Percentiles rank a stretch among this genome's conserved stretches.
Evolutionary conservation across 345 rosid species (phyloP).

Genomic region (Limnanthes douglasii): DNA sequence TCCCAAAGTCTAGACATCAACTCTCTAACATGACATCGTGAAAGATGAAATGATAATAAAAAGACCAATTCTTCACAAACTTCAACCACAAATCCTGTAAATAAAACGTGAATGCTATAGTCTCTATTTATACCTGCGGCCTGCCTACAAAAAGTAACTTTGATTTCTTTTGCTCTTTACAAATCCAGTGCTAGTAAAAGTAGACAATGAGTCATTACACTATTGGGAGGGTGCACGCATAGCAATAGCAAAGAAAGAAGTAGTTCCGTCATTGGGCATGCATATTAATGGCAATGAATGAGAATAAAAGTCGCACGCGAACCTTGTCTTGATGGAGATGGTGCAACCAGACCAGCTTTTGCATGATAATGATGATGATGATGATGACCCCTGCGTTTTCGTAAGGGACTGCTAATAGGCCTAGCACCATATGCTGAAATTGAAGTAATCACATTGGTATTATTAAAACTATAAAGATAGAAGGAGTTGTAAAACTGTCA

Average conservation of each 20-base stretch:
- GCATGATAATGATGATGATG: slow-evolving; percentile 35
- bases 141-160: slow-evolving; percentile 4
- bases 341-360: slow-evolving; percentile 39
- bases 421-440: slow-evolving; percentile 24
- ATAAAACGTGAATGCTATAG: too few species aligned
- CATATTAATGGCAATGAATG: slow-evolving; percentile 2
- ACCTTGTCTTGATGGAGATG: slow-evolving; percentile 64
- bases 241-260: background rate
- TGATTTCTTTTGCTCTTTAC: background rate
- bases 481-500: background rate
- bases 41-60: slow-evolving; percentile 1
- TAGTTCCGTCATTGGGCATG: slow-evolving; percentile 1
- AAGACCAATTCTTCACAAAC: background rate
- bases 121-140: too few species aligned
- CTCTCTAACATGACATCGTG: background rate
- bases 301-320: slow-evolving; percentile 4
- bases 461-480: slow-evolving; percentile 4
- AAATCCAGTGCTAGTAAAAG: too few species aligned
- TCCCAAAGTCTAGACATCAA: background rate
- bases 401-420: slow-evolving; percentile 21
- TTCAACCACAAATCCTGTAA: too few species aligned
- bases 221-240: slow-evolving; percentile 1
- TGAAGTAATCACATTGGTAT: slow-evolving; percentile 10
- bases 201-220: background rate
- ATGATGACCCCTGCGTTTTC: slow-evolving; percentile 31